Base-by-base conservation (phyloP, 1,139 yeast species). In the Taphrina deformans region DNA sequence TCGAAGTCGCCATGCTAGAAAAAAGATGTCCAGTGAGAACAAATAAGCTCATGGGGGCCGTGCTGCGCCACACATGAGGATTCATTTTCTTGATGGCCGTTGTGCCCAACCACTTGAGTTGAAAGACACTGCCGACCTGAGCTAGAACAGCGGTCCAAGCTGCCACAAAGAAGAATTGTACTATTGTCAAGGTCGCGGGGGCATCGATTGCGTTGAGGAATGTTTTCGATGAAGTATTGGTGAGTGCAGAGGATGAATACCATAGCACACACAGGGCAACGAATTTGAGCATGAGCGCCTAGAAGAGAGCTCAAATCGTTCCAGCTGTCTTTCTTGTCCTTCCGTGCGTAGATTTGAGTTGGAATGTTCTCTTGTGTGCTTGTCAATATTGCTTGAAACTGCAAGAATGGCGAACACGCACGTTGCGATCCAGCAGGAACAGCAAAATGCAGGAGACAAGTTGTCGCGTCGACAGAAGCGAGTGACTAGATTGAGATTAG, bases 41-140 rank as follows among this genome's bases (percentile, higher is more conserved):
- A 76, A 92, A 92, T 67, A 86, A 78, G 2, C 97, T 98, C 96
- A 92, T 89, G 24, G 97, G 97, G 31, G 89, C 82, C 38, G 93
- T 85, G 65, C 79, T 74, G 23, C 90, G 73, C 46, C 89, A 80
- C 62, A 83, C 80, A 51, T 72, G 68, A 12, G 26, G 12, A 16
- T 59, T 56, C n/a, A 45, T 31, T 24, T 45, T 45, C 2, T 85
- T 80, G 9, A 95, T 89, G 12, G 78, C 81, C 14, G 56, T 31
- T 1, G 56, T 59, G 18, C 63, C 63, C 26, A 59, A 45, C 27
- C 46, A 83, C 67, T 73, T 84, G 78, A 70, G 77, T 68, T 72
- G 75, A 46, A 64, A 73, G 62, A 66, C 77, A 66, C 70, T 67
- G 50, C 65, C 33, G 29, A 73, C 61, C 66, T 75, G 75, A 29